Conservation (phyloP, 257 asterid genomes). For the Salvia hispanica region DNA sequence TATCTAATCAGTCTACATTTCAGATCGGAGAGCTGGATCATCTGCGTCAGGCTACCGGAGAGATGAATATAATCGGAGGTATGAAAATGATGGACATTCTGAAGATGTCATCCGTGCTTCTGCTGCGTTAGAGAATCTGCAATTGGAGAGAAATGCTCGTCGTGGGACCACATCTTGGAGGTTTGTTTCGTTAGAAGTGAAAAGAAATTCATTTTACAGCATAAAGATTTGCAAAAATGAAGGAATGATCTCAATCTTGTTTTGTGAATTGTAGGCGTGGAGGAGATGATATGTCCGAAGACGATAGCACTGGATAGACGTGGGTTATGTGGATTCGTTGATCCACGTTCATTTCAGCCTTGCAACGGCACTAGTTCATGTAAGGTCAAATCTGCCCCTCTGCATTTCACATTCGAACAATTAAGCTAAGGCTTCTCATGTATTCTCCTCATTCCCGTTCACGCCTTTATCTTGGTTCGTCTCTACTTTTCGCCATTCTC, state of each 20-base stretch:
- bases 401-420: conserved; percentile 36
- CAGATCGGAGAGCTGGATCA: conserved; percentile 79
- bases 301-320: conserved; percentile 37
- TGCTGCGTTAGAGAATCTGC: conserved; percentile 85
- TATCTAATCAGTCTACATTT: conserved; percentile 29
- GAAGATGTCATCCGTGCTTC: conserved; percentile 72
- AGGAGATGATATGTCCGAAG: conserved; percentile 40
- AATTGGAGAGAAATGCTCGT: conserved; percentile 80
- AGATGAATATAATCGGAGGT: conserved; percentile 79
- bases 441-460: conserved; percentile 10
- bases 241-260: no score
- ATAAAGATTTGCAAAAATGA: no score
- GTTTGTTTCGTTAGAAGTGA: conserved; percentile 40
- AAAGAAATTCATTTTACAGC: no score
- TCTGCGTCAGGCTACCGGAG: conserved; percentile 79
- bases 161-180: conserved; percentile 73
- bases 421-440: conserved; percentile 20
- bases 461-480: background rate
- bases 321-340: conserved; percentile 18
- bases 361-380: conserved; percentile 23
- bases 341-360: conserved; percentile 17
- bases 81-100: conserved; percentile 63
- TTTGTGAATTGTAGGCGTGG: conserved; percentile 40
- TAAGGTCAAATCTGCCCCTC: conserved; percentile 35
- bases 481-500: background rate